Percentiles rank a stretch among this genome's conserved stretches.
Evolutionary conservation across 139 green algal genomes (phyloP).

Genomic region (Coelastrella sp.): DNA sequence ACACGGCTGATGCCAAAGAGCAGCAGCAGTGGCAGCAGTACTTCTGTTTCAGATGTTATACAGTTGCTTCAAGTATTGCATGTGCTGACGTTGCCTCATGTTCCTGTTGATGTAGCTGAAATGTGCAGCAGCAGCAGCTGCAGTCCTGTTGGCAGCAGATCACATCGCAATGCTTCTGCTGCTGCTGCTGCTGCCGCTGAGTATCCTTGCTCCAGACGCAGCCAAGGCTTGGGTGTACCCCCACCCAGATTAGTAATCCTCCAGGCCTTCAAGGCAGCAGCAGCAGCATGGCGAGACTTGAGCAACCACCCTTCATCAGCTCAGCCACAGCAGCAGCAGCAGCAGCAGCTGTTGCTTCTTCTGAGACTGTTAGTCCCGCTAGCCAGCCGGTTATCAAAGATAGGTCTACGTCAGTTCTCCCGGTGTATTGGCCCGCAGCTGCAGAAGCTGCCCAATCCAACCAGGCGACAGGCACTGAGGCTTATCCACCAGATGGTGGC

Average conservation of each 20-base stretch:
- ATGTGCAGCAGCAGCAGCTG: not conserved
- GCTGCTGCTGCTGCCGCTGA: not conserved
- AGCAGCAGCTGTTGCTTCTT: slow-evolving; percentile 26
- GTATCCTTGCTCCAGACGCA: too few species aligned
- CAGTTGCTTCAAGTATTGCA: not conserved
- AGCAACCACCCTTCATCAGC: not conserved
- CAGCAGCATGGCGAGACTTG: not conserved
- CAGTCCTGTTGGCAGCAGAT: not conserved
- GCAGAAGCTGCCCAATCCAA: not conserved
- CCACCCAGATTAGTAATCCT: not conserved
- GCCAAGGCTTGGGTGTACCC: not conserved
- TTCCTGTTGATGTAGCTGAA: not conserved
- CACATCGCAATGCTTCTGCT: not conserved
- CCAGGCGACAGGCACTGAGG: not conserved
- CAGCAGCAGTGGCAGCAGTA: not conserved
- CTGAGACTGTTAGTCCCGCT: slow-evolving; percentile 1
- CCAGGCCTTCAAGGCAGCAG: not conserved
- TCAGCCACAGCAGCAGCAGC: not conserved
- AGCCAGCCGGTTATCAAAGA: not conserved
- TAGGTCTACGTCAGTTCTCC: not conserved
- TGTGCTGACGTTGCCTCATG: not conserved
- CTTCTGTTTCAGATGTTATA: not conserved
- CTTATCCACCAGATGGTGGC: not conserved
- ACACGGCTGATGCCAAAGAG: too few species aligned
- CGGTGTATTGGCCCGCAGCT: not conserved